Base-by-base conservation (phyloP, 495 filamentous ascomycete genomes). In the Alectoria sarmentosa region DNA sequence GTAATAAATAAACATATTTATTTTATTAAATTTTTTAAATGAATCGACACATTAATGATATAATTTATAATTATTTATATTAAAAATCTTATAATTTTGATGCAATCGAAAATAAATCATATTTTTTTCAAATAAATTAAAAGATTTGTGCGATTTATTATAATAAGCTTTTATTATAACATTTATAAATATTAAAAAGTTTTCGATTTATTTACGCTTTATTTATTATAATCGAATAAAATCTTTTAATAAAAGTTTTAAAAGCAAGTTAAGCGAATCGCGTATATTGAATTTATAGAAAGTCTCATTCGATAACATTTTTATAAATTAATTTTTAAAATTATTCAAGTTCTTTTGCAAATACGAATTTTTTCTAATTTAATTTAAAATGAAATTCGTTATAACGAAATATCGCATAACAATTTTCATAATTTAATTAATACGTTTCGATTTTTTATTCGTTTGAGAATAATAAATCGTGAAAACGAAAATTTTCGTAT, bases 241-340 rank as follows among this genome's bases (percentile, higher is more conserved):
- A 23, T 42, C 11, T 32, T 44, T 21, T 48, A 34, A 28, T 7
- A 34, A 28, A 26, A 28, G 15, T 4, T 64, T 28, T 0, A 28
- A 28, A 23, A 58, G 14, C 11, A 64, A 2, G 2, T n/a, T 37
- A 5, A 56, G 34, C 21, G 8, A 32, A 28, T 36, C 5, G 0
- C 41, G 13, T 9, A 41, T 38, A 38, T 41, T 62, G 41, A 54
- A 54, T 13, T 37, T 36, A 49, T 61, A 61, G 8, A 61, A 7
- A 23, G 36, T 61, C 6, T 19, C 23, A 17, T 57, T 57, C 0
- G 9, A 57, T 19, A 10, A 57, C 7, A 57, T 7, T 0, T 37
- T 11, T n/a, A n/a, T 57, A 57, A n/a, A 57, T 17, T 57, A 57
- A 57, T 32, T 57, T 13, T 57, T 57, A 19, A n/a, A 57, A 17